phyloP scores from a whole-genome alignment of 768 basidiomycete species.

The Agaricus blazei region DNA sequence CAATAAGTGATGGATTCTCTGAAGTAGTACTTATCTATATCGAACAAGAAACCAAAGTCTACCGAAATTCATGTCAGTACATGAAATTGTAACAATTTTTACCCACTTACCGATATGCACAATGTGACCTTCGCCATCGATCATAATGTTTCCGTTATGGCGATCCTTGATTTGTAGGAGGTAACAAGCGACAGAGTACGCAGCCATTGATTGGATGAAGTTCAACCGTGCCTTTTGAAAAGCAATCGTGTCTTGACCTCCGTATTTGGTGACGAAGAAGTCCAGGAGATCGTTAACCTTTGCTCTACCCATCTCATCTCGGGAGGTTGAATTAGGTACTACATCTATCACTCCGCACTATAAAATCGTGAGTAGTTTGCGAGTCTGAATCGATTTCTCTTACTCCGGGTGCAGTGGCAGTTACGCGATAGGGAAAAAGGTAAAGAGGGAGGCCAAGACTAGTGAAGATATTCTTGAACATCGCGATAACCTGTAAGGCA shows the following conservation, averaged over 20 bases:
- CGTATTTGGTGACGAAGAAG: slow-evolving; percentile 93
- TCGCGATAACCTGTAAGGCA: slow-evolving; percentile 94
- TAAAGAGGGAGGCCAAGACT: slow-evolving; percentile 86
- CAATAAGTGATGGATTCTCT: slow-evolving; percentile 13
- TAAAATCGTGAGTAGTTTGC: neutral
- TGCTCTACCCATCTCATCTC: slow-evolving; percentile 98
- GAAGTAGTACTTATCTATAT: slow-evolving; percentile 81
- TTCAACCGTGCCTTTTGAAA: slow-evolving; percentile 93
- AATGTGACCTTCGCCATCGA: slow-evolving; percentile 96
- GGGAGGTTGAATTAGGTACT: slow-evolving; percentile 94
- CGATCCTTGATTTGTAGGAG: slow-evolving; percentile 98
- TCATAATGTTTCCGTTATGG: slow-evolving; percentile 99
- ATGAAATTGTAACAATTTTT: neutral
- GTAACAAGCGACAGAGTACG: slow-evolving; percentile 97
- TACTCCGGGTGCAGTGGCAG: slow-evolving; percentile 94
- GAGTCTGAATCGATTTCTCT: slow-evolving; percentile 23
- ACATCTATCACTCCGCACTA: slow-evolving; percentile 99
- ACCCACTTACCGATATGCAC: slow-evolving; percentile 78
- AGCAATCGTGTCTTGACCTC: slow-evolving; percentile 79
- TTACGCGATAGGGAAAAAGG: slow-evolving; percentile 94
- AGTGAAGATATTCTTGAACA: slow-evolving; percentile 98
- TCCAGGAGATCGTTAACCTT: slow-evolving; percentile 95
- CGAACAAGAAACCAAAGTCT: slow-evolving; percentile 96
- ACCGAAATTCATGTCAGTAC: slow-evolving; percentile 6
- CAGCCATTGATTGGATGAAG: slow-evolving; percentile 99